A percentile compares a stretch with the other conserved stretches of the same genome.
Evolutionary conservation across 169 alveolate species (phyloP).

Genomic region (Plasmodium adleri): DNA sequence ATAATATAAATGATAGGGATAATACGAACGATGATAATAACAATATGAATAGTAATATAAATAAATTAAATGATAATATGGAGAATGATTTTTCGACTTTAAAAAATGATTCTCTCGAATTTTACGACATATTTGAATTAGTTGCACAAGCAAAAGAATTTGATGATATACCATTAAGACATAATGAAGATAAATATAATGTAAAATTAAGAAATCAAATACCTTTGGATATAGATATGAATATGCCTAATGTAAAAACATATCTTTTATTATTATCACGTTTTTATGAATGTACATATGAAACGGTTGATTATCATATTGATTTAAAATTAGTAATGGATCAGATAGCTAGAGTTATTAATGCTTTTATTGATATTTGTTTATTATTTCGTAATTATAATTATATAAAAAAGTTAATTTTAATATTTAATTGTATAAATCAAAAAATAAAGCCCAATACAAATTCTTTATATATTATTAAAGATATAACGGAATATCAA

Average conservation of each 20-base stretch:
- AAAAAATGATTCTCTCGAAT: slow-evolving; percentile 77
- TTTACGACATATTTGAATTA: slow-evolving; percentile 81
- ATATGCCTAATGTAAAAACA: slow-evolving; percentile 93
- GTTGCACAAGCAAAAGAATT: slow-evolving; percentile 92
- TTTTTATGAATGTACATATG: slow-evolving; percentile 88
- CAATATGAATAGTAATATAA: neutral
- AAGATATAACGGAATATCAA: slow-evolving; percentile 24
- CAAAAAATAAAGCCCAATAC: slow-evolving; percentile 75
- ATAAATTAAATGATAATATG: slow-evolving; percentile 8
- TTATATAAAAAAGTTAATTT: slow-evolving; percentile 62
- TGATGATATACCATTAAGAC: slow-evolving; percentile 93
- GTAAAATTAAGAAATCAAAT: slow-evolving; percentile 89
- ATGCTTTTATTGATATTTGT: slow-evolving; percentile 87
- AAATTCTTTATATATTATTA: slow-evolving; percentile 33
- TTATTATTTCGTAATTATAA: slow-evolving; percentile 60
- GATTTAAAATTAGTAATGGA: slow-evolving; percentile 91
- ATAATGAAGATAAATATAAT: slow-evolving; percentile 94
- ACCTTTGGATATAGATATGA: slow-evolving; percentile 91
- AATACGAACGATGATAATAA: neutral
- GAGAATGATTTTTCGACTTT: slow-evolving; percentile 63
- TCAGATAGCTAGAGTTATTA: slow-evolving; percentile 89
- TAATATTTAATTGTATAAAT: slow-evolving; percentile 72
- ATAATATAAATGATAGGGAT: neutral
- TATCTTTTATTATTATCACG: slow-evolving; percentile 89
- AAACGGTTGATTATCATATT: slow-evolving; percentile 90